Base-by-base conservation (phyloP, 1,284 basidiomycete genomes). In the Microbotryum scabiosae region DNA sequence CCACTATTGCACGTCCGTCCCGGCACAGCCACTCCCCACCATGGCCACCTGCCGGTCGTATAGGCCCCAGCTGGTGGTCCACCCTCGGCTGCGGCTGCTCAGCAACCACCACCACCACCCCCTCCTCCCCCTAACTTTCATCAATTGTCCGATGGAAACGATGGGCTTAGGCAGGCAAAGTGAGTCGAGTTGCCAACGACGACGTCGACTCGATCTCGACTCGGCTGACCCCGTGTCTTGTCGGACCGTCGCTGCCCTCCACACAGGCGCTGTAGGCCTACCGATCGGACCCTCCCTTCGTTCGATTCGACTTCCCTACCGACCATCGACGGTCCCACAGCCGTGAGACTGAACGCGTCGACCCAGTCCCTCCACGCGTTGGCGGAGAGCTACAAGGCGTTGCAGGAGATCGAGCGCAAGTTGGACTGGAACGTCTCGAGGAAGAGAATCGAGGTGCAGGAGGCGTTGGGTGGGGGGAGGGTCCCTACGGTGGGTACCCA, bases 381-480 rank as follows among this genome's bases (percentile, higher is more conserved):
- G 30, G 28, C 57, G 8, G 30, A 28, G 5, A 50, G 47, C 80
- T 97, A 97, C 75, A 82, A 84, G 61, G 84, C 88, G 71, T 79
- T 97, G 36, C 78, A 93, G 51, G 85, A 88, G 63, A 87, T 90
- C 81, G 93, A 97, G 75, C 82, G 87, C 64, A 88, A 87, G 74
- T 79, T 97, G 12, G 93, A 97, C 76, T 97, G 94, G 94, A 94
- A 90, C 6, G 85, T 96, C 76, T 84, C 85, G 69, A 80, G 94
- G 67, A 96, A 96, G 75, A 84, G 83, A 67, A 87, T 88, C 14
- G 94, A 97, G 73, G 84, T 94, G 72, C 23, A 2, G 14, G 8
- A 50, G 5, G 7, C 52, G 32, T 2, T n/a, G 53, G 51, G 25
- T 18, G 51, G 51, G 30, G 26, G 25, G 5, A 23, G 51, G 20